A percentile compares a stretch with the other conserved stretches of the same genome.
Conservation (phyloP, 2,329 filamentous ascomycete species). For the Cladosporium sp. region DNA sequence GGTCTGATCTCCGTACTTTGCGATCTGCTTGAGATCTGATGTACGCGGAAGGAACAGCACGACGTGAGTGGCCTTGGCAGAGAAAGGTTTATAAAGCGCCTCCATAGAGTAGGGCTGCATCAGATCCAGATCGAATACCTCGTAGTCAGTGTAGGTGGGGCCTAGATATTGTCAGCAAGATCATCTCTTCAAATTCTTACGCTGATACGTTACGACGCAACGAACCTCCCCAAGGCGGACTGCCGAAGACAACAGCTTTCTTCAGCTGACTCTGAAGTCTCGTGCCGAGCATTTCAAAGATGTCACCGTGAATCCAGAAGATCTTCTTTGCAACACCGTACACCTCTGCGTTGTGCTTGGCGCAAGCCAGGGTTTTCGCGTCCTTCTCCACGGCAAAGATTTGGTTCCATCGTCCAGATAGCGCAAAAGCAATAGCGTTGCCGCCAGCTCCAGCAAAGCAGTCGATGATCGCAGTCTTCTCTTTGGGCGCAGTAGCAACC, state of each 20-base stretch:
- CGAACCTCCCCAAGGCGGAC: constrained; percentile 73
- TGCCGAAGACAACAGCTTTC: constrained; percentile 67
- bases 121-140: constrained; percentile 77
- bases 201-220: constrained; percentile 15
- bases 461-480: constrained; percentile 74
- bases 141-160: constrained; percentile 62
- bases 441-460: constrained; percentile 90
- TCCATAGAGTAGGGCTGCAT: constrained; percentile 86
- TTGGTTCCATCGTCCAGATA: constrained; percentile 74
- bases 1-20: constrained; percentile 44
- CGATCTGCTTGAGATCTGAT: constrained; percentile 78
- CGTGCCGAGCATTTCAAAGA: constrained; percentile 69
- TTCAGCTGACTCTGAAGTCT: constrained; percentile 51
- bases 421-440: constrained; percentile 92
- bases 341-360: constrained; percentile 84
- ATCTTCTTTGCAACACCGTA: constrained; percentile 80
- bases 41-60: constrained; percentile 85
- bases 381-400: constrained; percentile 91
- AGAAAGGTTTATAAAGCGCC: constrained; percentile 65
- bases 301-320: constrained; percentile 84
- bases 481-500: constrained; percentile 57
- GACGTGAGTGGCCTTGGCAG: constrained; percentile 52
- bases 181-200: not conserved
- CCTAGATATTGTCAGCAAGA: constrained; percentile 43
- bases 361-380: constrained; percentile 77